Base-by-base conservation (phyloP, 192 early-diverging fungal genomes). In the Entrophospora sp. region DNA sequence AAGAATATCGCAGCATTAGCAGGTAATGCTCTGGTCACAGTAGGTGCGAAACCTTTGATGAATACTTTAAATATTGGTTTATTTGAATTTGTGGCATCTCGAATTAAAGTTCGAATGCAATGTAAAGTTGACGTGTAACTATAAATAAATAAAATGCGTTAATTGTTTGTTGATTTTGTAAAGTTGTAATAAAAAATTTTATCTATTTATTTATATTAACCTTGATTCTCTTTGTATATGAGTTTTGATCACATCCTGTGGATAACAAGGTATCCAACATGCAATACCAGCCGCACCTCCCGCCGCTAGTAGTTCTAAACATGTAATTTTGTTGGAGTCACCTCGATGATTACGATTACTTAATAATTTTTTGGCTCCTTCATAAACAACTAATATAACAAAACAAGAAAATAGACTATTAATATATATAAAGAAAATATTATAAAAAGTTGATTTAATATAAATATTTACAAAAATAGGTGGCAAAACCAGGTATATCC, bases 271-370 rank as follows among this genome's bases (percentile, higher is more conserved):
- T 1, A 83, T 69, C 96, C 96, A 98, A 78, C 92, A 95, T 71
- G 87, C 89, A 65, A 96, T 91, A 56, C 94, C 94, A 46, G 96
- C 91, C 57, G 93, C 80, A 72, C 95, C 96, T 68, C 96, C 96
- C 12, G 96, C 89, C 61, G 92, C 83, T 24, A 98, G 77, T 30
- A 93, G 79, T 30, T 94, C 93, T 9, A 84, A 70, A 22, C 89
- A 81, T 2, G 82, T 85, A 46, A 96, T 73, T 10, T 84, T 69
- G 55, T 81, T 80, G 28, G 84, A 79, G 45, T 82, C 81, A 51
- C 81, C 79, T 49, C 77, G 76, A 64, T 80, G 55, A 59, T 79
- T 79, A 46, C 73, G 66, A 36, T 72, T 76, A 20, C 81, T 81
- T 61, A 92, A 81, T 35, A 79, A 14, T 59, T 79, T 75, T 72